These are phyloP conservation scores for Colletotrichum incanum DNA, from an alignment of 2,329 filamentous ascomycete species.

Conservation along the genomic window DNA sequence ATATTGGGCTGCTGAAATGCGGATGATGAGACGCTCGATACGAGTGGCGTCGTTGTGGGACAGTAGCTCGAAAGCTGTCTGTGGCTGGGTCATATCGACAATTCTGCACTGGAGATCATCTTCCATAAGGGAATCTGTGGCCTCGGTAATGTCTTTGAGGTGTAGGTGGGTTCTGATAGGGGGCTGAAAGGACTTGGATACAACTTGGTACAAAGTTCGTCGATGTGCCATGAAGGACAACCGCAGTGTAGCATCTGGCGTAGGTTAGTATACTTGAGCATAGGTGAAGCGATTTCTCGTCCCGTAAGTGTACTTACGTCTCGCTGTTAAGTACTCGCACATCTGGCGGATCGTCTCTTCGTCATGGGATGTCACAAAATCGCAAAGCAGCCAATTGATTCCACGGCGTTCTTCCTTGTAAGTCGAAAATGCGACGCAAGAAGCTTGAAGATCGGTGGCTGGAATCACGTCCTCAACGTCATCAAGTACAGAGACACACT, in stretches of 20 bases:
- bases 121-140: not conserved
- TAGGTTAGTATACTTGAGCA: not conserved
- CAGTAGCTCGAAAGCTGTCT: slow-evolving; percentile 20
- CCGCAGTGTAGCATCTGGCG: slow-evolving; percentile 58
- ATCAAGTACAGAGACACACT: not conserved
- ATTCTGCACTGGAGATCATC: not conserved
- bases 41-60: not conserved
- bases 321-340: not conserved
- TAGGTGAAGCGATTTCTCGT: not conserved
- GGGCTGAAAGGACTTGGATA: slow-evolving; percentile 56
- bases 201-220: slow-evolving; percentile 64
- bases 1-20: slow-evolving; percentile 65
- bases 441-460: slow-evolving; percentile 18
- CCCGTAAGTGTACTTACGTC: not conserved
- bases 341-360: not conserved
- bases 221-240: slow-evolving; percentile 66
- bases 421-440: slow-evolving; percentile 22
- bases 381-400: slow-evolving; percentile 28
- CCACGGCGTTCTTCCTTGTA: slow-evolving; percentile 16
- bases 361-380: not conserved
- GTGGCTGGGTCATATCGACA: slow-evolving; percentile 4
- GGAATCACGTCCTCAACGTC: slow-evolving; percentile 1
- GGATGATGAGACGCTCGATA: slow-evolving; percentile 56
- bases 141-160: not conserved
- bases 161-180: not conserved